phyloP scores from a whole-genome alignment of 192 early-diverging fungal genomes.

The Backusella circina region DNA sequence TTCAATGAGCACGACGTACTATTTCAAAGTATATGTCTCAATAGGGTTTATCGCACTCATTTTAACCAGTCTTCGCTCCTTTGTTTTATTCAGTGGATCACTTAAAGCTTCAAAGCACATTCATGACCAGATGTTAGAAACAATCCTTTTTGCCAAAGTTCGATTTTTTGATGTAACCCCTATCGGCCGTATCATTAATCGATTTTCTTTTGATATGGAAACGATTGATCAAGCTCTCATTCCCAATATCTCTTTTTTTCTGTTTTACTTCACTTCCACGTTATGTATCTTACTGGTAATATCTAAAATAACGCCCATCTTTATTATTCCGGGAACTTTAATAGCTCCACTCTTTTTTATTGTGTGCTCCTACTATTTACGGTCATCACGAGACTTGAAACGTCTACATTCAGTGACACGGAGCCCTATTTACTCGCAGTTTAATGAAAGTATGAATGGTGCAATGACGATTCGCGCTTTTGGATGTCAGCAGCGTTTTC shows the following conservation, averaged over 20 bases:
- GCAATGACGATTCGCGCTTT: slow-evolving; percentile 85
- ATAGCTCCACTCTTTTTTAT: slow-evolving; percentile 40
- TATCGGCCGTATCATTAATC: slow-evolving; percentile 81
- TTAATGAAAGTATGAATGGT: slow-evolving; percentile 71
- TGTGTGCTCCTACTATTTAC: slow-evolving; percentile 60
- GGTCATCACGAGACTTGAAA: slow-evolving; percentile 75
- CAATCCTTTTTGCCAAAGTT: slow-evolving; percentile 65
- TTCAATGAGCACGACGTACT: neutral
- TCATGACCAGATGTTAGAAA: slow-evolving; percentile 50
- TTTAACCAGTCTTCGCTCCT: neutral
- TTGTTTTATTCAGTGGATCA: slow-evolving; percentile 34
- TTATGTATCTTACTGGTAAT: slow-evolving; percentile 56
- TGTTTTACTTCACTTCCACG: slow-evolving; percentile 42
- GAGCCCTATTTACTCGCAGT: slow-evolving; percentile 74
- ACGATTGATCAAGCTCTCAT: slow-evolving; percentile 63
- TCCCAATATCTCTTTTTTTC: slow-evolving; percentile 43
- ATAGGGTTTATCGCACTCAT: neutral
- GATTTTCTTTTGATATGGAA: slow-evolving; percentile 88
- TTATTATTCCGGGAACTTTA: slow-evolving; percentile 42
- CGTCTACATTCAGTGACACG: slow-evolving; percentile 73
- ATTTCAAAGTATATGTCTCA: neutral
- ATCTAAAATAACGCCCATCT: slow-evolving; percentile 54
- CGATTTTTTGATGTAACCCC: slow-evolving; percentile 89
- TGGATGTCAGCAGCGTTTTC: slow-evolving; percentile 59
- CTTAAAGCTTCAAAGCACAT: slow-evolving; percentile 53